Evolutionary conservation across 495 filamentous ascomycete species (phyloP).

Genomic region (Chaetomidium leptoderma): DNA sequence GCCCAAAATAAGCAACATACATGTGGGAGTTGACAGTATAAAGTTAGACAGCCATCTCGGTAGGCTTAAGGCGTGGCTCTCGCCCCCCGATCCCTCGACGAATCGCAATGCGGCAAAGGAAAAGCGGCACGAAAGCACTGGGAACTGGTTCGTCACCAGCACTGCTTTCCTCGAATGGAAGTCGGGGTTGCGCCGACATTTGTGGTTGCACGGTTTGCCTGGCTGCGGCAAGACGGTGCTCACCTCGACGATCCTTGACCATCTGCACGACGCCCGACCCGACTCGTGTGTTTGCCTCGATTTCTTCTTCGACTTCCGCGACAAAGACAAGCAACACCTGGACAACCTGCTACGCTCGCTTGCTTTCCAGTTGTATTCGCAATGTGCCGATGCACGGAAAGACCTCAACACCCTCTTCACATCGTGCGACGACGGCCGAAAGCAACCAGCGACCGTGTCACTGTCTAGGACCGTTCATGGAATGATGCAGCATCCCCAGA

Average conservation of each 20-base stretch:
- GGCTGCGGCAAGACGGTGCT: not conserved
- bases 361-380: not conserved
- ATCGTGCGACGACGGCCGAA: slow-evolving; percentile 1
- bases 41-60: not conserved
- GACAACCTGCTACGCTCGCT: slow-evolving; percentile 1
- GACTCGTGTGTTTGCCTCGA: slow-evolving; percentile 1
- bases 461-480: not conserved
- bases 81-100: not conserved
- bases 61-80: not conserved
- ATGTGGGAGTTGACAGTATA: not conserved
- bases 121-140: not conserved
- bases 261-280: not conserved
- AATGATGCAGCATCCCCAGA: slow-evolving; percentile 1
- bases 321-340: not conserved
- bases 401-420: not conserved
- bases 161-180: not conserved
- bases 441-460: not conserved
- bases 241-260: not conserved
- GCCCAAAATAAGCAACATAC: not conserved
- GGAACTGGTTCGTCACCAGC: slow-evolving; percentile 2
- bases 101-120: not conserved
- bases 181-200: not conserved
- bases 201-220: not conserved
- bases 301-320: not conserved
- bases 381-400: not conserved